A percentile compares a stretch with the other conserved stretches of the same genome.
phyloP scores from a whole-genome alignment of 73 alveolate species.

The Loxodes magnus region DNA sequence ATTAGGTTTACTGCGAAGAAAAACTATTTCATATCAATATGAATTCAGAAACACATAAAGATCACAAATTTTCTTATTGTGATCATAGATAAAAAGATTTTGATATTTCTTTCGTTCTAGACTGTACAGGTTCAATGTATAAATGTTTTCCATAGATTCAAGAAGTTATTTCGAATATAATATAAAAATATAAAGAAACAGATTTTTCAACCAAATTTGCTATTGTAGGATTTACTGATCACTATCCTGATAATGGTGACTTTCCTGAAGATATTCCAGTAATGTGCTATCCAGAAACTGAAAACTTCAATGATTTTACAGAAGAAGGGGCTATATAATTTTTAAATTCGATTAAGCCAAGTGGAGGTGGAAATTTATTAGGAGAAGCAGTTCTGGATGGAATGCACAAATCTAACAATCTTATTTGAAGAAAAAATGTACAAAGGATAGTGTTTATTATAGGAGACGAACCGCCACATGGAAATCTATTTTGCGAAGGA shows the following conservation, averaged over 20 bases:
- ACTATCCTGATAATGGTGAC: background rate
- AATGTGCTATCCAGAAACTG: background rate
- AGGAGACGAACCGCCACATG: slow-evolving; percentile 10
- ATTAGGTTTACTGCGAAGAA: background rate
- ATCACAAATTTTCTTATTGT: background rate
- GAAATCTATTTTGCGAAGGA: background rate
- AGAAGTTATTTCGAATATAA: background rate
- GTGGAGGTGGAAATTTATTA: background rate
- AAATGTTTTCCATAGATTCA: background rate
- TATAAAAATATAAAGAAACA: background rate
- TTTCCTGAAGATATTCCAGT: slow-evolving; percentile 3
- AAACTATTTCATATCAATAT: background rate
- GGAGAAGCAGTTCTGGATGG: slow-evolving; percentile 16
- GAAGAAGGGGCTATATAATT: background rate
- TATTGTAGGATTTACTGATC: slow-evolving; percentile 11
- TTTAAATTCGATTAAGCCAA: background rate
- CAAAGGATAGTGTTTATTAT: background rate
- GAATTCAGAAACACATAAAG: background rate
- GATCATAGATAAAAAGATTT: background rate
- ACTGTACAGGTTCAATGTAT: slow-evolving; percentile 1
- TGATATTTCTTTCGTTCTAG: slow-evolving; percentile 1
- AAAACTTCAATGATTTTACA: background rate
- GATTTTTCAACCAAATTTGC: slow-evolving; percentile 1
- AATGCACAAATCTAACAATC: background rate
- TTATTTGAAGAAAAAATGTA: background rate